Evolutionary conservation across 2,329 filamentous ascomycete species (phyloP), one percentile per base, ranked within the genome.

Genomic region (Septoria petroselini): DNA sequence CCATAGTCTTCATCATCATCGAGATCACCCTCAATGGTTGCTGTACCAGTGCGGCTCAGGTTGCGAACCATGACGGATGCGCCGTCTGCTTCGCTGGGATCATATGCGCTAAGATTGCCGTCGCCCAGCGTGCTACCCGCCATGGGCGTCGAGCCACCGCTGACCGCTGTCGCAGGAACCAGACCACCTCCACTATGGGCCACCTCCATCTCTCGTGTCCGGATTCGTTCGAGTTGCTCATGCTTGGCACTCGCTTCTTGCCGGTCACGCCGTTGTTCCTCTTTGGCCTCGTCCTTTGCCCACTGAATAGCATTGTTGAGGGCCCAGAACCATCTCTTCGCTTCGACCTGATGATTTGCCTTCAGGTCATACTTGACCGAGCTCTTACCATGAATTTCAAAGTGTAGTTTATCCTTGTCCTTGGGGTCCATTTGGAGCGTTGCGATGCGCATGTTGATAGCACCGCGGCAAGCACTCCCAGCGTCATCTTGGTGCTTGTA

Each of bases 401-500:
- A 97, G 52, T 91, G 90, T 38, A 91, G 91, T 75, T 97, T 98
- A 68, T 98, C 93, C 75, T 97, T 98, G 67, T 98, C 93, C 60
- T 96, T 90, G 0, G 91, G 80, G 65, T 94, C 94, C 91, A 98
- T 97, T 70, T 91, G 86, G 23, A 98, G 79, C 64, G 84, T 85
- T 18, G 93, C 93, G 60, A 98, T 98, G 54, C 86, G 86, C 91
- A 98, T 98, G 68, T 97, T 97, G 72, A 98, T 98, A 44, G 93
- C 93, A 52, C 93, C 93, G 55, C 93, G 89, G 68, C 93, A 98
- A 48, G 93, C 93, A 44, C 90, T 95, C 18, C 91, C 93, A 25
- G 90, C 88, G 68, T 98, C 93, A 66, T 98, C 93, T 72, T 98
- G 93, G 68, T 97, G 89, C 72, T 98, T 98, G 75, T 97, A 98